Conservation (phyloP, 2,329 filamentous ascomycete species). For the Sarocladium brachiariae region DNA sequence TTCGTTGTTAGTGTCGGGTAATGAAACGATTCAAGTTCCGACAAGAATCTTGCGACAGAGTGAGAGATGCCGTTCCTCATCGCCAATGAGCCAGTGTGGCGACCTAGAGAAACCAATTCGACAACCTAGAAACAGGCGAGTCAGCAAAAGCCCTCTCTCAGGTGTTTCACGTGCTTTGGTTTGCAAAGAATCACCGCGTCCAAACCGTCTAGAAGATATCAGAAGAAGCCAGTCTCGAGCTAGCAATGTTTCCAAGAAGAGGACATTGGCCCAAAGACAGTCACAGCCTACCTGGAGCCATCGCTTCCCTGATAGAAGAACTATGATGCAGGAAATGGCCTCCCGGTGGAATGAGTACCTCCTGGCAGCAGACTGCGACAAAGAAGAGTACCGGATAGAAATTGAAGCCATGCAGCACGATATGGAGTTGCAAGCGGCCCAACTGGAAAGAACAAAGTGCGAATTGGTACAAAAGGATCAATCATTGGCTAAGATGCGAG, state of each 20-base stretch:
- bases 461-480: conserved; percentile 7
- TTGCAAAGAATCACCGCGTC: neutral
- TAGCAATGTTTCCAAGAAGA: conserved; percentile 28
- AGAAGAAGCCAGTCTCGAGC: conserved; percentile 16
- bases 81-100: conserved; percentile 19
- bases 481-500: conserved; percentile 18
- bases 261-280: conserved; percentile 14
- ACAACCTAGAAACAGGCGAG: neutral
- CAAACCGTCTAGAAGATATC: neutral
- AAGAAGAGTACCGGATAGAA: conserved; percentile 18
- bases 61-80: conserved; percentile 8
- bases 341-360: conserved; percentile 28
- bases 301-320: conserved; percentile 8
- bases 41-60: conserved; percentile 9
- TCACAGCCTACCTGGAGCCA: conserved; percentile 20
- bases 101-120: conserved; percentile 23
- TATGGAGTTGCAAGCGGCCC: conserved; percentile 15
- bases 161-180: neutral
- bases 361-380: conserved; percentile 23
- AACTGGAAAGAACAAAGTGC: conserved; percentile 9
- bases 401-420: conserved; percentile 21
- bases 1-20: conserved; percentile 2
- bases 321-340: conserved; percentile 25
- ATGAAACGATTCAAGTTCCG: neutral
- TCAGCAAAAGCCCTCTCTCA: neutral